A percentile compares a stretch with the other conserved stretches of the same genome.
Evolutionary conservation across 208 protist species (phyloP).

Genomic region (Acanthamoeba healyi): DNA sequence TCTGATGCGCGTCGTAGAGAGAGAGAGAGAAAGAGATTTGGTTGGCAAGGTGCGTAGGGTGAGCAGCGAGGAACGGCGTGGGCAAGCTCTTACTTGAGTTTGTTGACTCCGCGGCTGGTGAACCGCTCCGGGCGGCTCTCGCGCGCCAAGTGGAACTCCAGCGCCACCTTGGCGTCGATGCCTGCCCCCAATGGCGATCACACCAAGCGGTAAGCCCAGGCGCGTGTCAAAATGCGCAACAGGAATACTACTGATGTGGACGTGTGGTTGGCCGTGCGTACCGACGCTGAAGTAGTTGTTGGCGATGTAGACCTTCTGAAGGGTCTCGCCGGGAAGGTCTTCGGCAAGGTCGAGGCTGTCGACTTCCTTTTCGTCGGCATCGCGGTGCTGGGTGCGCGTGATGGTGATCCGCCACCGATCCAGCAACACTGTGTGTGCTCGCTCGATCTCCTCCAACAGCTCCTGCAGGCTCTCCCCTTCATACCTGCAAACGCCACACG

Average conservation of each 20-base stretch:
- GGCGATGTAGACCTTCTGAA: conserved; percentile 69
- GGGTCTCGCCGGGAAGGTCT: background rate
- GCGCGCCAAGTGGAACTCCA: conserved; percentile 85
- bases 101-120: conserved; percentile 83
- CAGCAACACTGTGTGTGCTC: conserved; percentile 68
- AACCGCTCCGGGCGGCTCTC: conserved; percentile 84
- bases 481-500: no score
- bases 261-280: no score
- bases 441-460: conserved; percentile 78
- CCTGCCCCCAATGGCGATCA: no score
- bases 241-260: no score
- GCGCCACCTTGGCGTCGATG: conserved; percentile 84
- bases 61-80: no score
- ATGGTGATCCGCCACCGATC: conserved; percentile 77
- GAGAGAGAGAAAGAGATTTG: no score
- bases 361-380: background rate
- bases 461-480: conserved; percentile 70
- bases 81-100: conserved; percentile 88
- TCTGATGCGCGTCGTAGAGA: no score
- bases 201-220: no score
- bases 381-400: background rate
- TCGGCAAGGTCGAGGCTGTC: conserved; percentile 1
- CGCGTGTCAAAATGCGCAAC: no score
- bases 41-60: no score
- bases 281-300: conserved; percentile 89